Conservation (phyloP, 805 yeast species). For the Sungouiozyma intestinalis region DNA sequence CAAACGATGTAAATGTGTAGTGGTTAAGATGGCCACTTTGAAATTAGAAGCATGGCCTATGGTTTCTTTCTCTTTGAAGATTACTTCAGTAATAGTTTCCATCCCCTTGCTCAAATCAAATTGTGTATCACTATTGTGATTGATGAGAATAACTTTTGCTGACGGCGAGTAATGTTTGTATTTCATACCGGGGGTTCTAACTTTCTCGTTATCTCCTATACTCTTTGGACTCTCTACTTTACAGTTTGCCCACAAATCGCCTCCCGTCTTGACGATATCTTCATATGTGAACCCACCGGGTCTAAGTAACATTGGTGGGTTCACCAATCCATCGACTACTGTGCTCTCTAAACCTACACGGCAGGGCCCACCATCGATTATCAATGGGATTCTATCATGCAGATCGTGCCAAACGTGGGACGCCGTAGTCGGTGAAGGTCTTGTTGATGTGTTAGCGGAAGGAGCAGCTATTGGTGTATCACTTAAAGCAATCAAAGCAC, state of each 20-base stretch:
- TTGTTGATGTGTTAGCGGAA: constrained; percentile 90
- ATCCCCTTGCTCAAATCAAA: constrained; percentile 22
- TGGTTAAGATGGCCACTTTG: constrained; percentile 44
- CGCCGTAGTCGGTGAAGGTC: constrained; percentile 90
- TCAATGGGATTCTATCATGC: constrained; percentile 66
- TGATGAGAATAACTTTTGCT: constrained; percentile 66
- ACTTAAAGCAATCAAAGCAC: constrained; percentile 76
- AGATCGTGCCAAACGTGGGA: constrained; percentile 76
- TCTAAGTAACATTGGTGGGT: constrained; percentile 79
- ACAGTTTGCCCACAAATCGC: constrained; percentile 54
- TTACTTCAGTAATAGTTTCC: constrained; percentile 10
- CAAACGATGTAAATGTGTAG: constrained; percentile 22
- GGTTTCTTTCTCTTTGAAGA: constrained; percentile 6
- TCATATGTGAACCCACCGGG: constrained; percentile 93
- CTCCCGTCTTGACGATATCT: constrained; percentile 56
- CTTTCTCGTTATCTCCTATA: constrained; percentile 49
- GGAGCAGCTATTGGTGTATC: constrained; percentile 95
- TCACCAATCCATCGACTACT: constrained; percentile 78
- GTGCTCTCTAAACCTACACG: constrained; percentile 89
- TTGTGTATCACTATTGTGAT: constrained; percentile 35
- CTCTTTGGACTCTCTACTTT: constrained; percentile 57
- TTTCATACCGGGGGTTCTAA: constrained; percentile 95
- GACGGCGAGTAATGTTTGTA: constrained; percentile 90
- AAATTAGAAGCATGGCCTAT: neutral
- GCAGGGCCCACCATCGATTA: constrained; percentile 86